A percentile compares a stretch with the other conserved stretches of the same genome.
Evolutionary conservation across 495 filamentous ascomycete species (phyloP).

Genomic region (Aspergillus steynii): DNA sequence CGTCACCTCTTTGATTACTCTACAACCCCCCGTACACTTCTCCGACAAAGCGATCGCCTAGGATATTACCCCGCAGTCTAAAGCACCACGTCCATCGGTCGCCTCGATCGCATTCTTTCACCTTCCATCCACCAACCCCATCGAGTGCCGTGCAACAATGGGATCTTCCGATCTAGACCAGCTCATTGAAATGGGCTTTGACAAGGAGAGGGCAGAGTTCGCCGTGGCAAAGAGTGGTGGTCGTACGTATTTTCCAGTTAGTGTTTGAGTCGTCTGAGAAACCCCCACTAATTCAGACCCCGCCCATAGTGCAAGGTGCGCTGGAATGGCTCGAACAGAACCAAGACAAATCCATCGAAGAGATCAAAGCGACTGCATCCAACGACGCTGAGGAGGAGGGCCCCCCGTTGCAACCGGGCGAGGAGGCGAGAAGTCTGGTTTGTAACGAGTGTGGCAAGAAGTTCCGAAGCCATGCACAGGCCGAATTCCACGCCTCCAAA

Average conservation of each 20-base stretch:
- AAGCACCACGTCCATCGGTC: neutral
- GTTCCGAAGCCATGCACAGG: conserved; percentile 76
- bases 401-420: conserved; percentile 60
- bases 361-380: conserved; percentile 56
- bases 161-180: conserved; percentile 71
- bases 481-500: conserved; percentile 88
- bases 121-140: conserved; percentile 3
- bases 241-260: conserved; percentile 51
- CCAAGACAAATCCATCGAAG: conserved; percentile 77
- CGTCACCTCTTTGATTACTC: neutral
- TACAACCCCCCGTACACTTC: neutral
- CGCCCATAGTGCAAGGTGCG: conserved; percentile 71
- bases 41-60: neutral
- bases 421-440: conserved; percentile 62
- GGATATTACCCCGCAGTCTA: neutral
- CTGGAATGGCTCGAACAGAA: conserved; percentile 93
- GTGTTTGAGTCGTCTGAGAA: conserved; percentile 11
- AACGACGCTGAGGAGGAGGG: conserved; percentile 54
- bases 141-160: conserved; percentile 46
- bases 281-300: neutral
- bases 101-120: neutral
- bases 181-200: conserved; percentile 95
- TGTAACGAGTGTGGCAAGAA: conserved; percentile 95
- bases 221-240: conserved; percentile 78
- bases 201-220: conserved; percentile 72